Evolutionary conservation across 2,329 filamentous ascomycete genomes (phyloP).

Genomic region (Aspergillus awamori): DNA sequence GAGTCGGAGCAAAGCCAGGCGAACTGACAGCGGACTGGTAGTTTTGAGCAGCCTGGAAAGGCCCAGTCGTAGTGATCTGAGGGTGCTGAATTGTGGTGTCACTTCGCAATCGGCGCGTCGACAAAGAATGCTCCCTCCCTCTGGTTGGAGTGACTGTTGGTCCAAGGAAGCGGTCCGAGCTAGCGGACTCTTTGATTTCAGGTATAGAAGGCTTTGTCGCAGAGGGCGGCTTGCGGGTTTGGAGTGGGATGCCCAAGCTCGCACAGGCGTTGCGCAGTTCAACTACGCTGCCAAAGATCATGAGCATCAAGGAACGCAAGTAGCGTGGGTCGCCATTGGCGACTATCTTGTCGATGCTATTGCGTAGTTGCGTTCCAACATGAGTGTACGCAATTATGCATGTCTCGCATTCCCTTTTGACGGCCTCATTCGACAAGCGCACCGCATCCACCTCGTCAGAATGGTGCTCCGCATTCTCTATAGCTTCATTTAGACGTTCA

Average conservation of each 20-base stretch:
- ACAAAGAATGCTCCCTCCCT: constrained; percentile 44
- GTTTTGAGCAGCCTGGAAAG: constrained; percentile 34
- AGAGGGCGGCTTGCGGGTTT: constrained; percentile 31
- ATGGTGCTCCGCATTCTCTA: constrained; percentile 54
- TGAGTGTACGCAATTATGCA: constrained; percentile 55
- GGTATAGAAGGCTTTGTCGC: constrained; percentile 32
- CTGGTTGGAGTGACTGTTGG: constrained; percentile 50
- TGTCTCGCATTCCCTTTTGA: constrained; percentile 52
- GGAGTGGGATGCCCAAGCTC: constrained; percentile 51
- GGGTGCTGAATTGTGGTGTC: constrained; percentile 55
- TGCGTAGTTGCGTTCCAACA: constrained; percentile 53
- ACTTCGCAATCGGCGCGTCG: constrained; percentile 51
- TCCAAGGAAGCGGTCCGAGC: constrained; percentile 33
- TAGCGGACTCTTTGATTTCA: constrained; percentile 33
- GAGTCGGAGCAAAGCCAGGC: constrained; percentile 34
- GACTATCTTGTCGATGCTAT: constrained; percentile 55
- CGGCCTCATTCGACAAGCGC: constrained; percentile 41
- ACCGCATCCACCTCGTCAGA: constrained; percentile 55
- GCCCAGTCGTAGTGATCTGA: constrained; percentile 34
- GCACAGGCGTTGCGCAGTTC: constrained; percentile 63
- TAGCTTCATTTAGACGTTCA: constrained; percentile 58
- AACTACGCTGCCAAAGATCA: constrained; percentile 60
- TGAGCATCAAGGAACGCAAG: constrained; percentile 61
- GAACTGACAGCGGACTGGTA: constrained; percentile 33
- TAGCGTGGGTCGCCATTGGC: constrained; percentile 59